Evolutionary conservation across 352 stramenopile species (phyloP).

Genomic region (Phytophthora citrophthora): DNA sequence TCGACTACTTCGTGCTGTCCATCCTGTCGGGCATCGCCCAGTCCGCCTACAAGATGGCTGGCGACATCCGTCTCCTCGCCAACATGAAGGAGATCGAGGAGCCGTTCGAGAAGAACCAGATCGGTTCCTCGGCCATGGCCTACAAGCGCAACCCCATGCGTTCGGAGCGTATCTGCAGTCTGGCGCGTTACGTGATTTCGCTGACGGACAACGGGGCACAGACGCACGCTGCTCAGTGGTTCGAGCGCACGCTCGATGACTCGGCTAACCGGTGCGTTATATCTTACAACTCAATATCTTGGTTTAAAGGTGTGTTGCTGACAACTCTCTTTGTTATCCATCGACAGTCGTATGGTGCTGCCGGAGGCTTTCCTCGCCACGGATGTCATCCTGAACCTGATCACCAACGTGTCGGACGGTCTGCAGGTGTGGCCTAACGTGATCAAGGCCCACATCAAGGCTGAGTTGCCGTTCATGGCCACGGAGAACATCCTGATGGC

Average conservation of each 20-base stretch:
- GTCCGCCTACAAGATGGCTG: slow-evolving; percentile 99
- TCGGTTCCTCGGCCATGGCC: slow-evolving; percentile 98
- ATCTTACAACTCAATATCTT: background rate
- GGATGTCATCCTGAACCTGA: slow-evolving; percentile 98
- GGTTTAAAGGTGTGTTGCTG: background rate
- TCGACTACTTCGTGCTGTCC: slow-evolving; percentile 97
- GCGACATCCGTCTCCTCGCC: slow-evolving; percentile 98
- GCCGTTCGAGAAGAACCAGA: slow-evolving; percentile 94
- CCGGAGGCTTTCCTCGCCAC: slow-evolving; percentile 97
- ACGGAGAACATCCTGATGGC: slow-evolving; percentile 99
- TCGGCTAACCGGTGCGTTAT: slow-evolving; percentile 94
- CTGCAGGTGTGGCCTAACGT: slow-evolving; percentile 96
- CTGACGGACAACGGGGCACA: slow-evolving; percentile 97
- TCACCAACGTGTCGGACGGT: slow-evolving; percentile 97
- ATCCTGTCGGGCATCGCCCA: slow-evolving; percentile 97
- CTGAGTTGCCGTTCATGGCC: slow-evolving; percentile 99
- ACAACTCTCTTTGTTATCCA: slow-evolving; percentile 7
- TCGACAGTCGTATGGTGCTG: slow-evolving; percentile 93
- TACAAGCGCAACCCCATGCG: slow-evolving; percentile 99
- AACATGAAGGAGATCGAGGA: slow-evolving; percentile 99
- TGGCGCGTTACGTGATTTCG: slow-evolving; percentile 98
- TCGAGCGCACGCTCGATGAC: slow-evolving; percentile 99
- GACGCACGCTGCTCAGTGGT: slow-evolving; percentile 98
- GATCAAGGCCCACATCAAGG: slow-evolving; percentile 97
- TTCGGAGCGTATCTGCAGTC: slow-evolving; percentile 97